Evolutionary conservation across 441 rosid species (phyloP), one percentile per base, ranked within the genome.

Genomic region (Pelargonium citronellum): DNA sequence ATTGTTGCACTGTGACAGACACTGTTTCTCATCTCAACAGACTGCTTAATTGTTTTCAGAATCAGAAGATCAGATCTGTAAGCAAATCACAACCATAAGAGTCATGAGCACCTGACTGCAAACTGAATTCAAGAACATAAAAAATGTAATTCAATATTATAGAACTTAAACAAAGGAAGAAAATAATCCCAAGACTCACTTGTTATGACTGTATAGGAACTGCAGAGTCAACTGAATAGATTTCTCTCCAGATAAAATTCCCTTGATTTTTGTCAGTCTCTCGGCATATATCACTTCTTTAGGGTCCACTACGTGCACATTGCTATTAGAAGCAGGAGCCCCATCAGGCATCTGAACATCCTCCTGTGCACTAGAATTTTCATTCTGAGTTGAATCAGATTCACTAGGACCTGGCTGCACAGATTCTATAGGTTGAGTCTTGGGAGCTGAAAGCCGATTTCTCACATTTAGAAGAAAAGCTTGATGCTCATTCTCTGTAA

Each of bases 1-100:
- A 95, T 95, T 70, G 98, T 95, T 37, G 98, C 99, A 75, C 98
- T 92, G 71, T 95, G 99, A 74, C 98, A 95, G 55, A 95, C 97
- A 76, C 99, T 92, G 76, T 95, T 92, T 74, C 99, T 84, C 93
- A 95, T 89, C 82, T 95, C 98, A 51, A 95, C 95, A 60, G 97
- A 95, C 84, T 95, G 99, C 81, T 95, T 92, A 67, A 95, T 90
- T 49, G 95, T 90, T 87, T 95, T 92, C 79, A 90, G 80, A 66
- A 95, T 92, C 69, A 95, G 87, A 24, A 95, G 85, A 83, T 95
- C 97, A 3, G 97, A 92, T 78, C 98, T 92, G 81, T 20, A 70
- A 68, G 58, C 73, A 73, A 72, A 77, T 41, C 62, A 66, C 27
- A 75, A 62, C 12, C 12, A 70, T 57, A 39, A 55, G 46, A 30